Conservation (phyloP, 176 grass and related monocot genomes). For the Aegilops speltoides region DNA sequence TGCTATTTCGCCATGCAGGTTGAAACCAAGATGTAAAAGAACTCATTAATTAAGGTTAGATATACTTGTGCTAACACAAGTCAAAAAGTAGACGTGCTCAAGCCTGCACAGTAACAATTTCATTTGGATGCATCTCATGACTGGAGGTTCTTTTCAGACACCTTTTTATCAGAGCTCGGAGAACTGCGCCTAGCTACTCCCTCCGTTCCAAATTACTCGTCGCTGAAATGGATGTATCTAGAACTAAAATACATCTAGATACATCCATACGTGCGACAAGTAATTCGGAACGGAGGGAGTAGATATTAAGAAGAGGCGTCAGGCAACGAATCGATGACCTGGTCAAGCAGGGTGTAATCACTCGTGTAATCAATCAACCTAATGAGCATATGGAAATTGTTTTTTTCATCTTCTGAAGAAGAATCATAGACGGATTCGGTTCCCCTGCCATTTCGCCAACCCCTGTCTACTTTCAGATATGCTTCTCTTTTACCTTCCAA, state of each 20-base stretch:
- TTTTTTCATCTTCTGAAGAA: not conserved
- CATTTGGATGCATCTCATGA: too few relatives aligned
- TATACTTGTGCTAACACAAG: too few relatives aligned
- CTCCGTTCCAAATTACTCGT: too few relatives aligned
- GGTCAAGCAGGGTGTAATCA: conserved; percentile 16
- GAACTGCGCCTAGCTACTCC: not conserved
- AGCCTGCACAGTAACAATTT: too few relatives aligned
- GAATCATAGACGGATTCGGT: not conserved
- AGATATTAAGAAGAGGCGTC: not conserved
- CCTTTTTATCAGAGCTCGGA: too few relatives aligned
- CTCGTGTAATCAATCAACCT: not conserved
- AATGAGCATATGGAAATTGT: not conserved
- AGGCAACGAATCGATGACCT: not conserved
- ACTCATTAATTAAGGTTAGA: not conserved
- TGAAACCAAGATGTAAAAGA: not conserved
- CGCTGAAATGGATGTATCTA: too few relatives aligned
- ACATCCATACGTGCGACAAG: too few relatives aligned
- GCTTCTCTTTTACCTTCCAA: conserved; percentile 11
- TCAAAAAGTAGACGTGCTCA: too few relatives aligned
- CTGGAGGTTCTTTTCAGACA: not conserved
- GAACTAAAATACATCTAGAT: too few relatives aligned
- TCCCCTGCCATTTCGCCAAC: not conserved
- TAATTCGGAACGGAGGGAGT: too few relatives aligned
- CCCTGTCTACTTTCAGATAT: conserved; percentile 16
- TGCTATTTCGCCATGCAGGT: not conserved